Percentiles rank a stretch among this genome's conserved stretches.
These are phyloP conservation scores for Lepidium didymum DNA, from an alignment of 345 rosid species.

Conservation along the genomic window DNA sequence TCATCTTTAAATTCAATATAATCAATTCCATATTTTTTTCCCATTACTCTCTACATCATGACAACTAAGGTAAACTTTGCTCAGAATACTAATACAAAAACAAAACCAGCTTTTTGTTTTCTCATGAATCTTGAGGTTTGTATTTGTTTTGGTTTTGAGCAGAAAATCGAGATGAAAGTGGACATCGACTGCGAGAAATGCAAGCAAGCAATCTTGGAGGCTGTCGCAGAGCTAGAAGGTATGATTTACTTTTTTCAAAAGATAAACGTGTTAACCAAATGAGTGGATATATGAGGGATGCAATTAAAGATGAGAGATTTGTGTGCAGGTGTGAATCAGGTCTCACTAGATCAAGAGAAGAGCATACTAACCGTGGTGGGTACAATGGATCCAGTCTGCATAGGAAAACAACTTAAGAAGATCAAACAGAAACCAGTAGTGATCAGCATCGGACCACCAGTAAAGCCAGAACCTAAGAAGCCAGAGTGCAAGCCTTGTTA, in stretches of 20 bases:
- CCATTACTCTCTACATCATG: constrained; percentile 8
- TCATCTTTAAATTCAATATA: background rate
- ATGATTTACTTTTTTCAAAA: background rate
- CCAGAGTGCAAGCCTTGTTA: background rate
- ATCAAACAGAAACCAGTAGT: constrained; percentile 25
- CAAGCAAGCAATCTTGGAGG: constrained; percentile 18
- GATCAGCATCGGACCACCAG: constrained; percentile 26
- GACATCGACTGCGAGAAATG: constrained; percentile 28
- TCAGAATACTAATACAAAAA: background rate
- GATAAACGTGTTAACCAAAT: background rate
- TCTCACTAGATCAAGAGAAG: constrained; percentile 23
- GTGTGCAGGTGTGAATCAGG: constrained; percentile 23
- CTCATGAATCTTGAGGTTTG: background rate
- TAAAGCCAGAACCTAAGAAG: constrained; percentile 12
- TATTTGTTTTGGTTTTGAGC: constrained; percentile 14
- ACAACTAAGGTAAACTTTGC: constrained; percentile 19
- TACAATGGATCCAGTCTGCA: constrained; percentile 27
- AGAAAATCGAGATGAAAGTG: constrained; percentile 28
- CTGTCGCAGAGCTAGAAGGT: constrained; percentile 28
- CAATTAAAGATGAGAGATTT: background rate
- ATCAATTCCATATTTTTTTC: background rate
- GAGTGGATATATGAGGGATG: background rate
- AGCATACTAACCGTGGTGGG: constrained; percentile 29
- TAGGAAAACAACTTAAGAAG: constrained; percentile 11
- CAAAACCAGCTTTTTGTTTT: background rate